These are phyloP conservation scores for Flammula alnicola DNA, from an alignment of 1,284 basidiomycete genomes.

Conservation along the genomic window DNA sequence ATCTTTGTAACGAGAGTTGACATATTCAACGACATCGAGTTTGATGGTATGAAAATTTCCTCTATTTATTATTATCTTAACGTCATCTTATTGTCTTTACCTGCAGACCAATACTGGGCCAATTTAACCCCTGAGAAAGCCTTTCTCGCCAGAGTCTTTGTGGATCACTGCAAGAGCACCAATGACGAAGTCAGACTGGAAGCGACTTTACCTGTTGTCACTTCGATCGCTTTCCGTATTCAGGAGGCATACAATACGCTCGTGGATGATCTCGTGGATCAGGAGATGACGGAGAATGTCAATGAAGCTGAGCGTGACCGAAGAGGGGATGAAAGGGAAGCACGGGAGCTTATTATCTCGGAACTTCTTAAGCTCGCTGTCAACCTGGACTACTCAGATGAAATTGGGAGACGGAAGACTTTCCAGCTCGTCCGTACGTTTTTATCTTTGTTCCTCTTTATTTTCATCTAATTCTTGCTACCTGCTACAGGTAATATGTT, in stretches of 20 bases:
- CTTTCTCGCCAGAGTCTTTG: slow-evolving; percentile 85
- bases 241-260: slow-evolving; percentile 76
- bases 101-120: slow-evolving; percentile 73
- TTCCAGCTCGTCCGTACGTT: slow-evolving; percentile 81
- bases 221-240: slow-evolving; percentile 81
- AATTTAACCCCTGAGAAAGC: slow-evolving; percentile 77
- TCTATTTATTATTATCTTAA: slow-evolving; percentile 13
- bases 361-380: slow-evolving; percentile 86
- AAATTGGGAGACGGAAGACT: slow-evolving; percentile 92
- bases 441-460: not conserved
- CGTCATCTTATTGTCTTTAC: not conserved
- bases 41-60: slow-evolving; percentile 57
- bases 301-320: slow-evolving; percentile 46
- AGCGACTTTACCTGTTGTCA: slow-evolving; percentile 81
- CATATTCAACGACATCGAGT: slow-evolving; percentile 64
- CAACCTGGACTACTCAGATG: slow-evolving; percentile 90
- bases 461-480: slow-evolving; percentile 1
- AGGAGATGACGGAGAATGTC: slow-evolving; percentile 39
- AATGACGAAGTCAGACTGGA: slow-evolving; percentile 73
- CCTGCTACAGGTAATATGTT: slow-evolving; percentile 76
- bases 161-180: slow-evolving; percentile 77
- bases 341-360: slow-evolving; percentile 60
- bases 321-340: slow-evolving; percentile 43
- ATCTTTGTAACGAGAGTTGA: slow-evolving; percentile 39
- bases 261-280: slow-evolving; percentile 44